Base-by-base conservation (phyloP, 2,329 filamentous ascomycete species). In the Cytospora paraplurivora region DNA sequence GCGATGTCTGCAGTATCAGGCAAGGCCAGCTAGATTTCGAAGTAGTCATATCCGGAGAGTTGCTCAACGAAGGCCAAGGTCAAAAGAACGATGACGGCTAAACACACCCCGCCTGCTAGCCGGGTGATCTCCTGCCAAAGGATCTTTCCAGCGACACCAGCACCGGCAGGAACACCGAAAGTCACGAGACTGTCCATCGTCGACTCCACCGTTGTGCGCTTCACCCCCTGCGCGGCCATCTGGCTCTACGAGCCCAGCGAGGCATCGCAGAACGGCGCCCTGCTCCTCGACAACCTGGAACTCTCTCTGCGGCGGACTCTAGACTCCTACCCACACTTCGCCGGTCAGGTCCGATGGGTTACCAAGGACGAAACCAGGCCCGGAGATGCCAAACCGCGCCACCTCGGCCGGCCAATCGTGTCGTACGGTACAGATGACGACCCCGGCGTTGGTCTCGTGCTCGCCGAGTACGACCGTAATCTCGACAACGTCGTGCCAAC, bases 131-230 rank as follows among this genome's bases (percentile, higher is more conserved):
- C 61, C 7, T 47, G 49, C n/a, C 34, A 41, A n/a, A 59, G 61
- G 37, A 10, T 66, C 4, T 61, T 66, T n/a, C 64, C 64, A 19
- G 35, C 56, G 11, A 35, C 62, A 47, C 11, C 10, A n/a, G 5
- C 38, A 17, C 21, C 21, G 8, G n/a, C 27, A 27, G 35, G n/a
- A 2, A 33, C 51, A n/a, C 11, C 53, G n/a, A 70, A 50, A 2
- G 61, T 58, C 4, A 70, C 68, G 15, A 69, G 63, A 50, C 69
- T 80, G 0, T 80, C 78, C 4, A 77, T 80, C 33, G 68, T 78
- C 15, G 80, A 82, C 69, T 76, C 76, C 2, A 76, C 76, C 0
- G 75, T 77, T 11, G 75, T 76, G 2, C 71, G 76, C 4, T 82
- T 80, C 64, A 60, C 73, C 1, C 66, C 74, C 5, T 76, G 76